A percentile compares a stretch with the other conserved stretches of the same genome.
Conservation (phyloP, 2,329 filamentous ascomycete genomes). For the Pseudogymnoascus sp. region DNA sequence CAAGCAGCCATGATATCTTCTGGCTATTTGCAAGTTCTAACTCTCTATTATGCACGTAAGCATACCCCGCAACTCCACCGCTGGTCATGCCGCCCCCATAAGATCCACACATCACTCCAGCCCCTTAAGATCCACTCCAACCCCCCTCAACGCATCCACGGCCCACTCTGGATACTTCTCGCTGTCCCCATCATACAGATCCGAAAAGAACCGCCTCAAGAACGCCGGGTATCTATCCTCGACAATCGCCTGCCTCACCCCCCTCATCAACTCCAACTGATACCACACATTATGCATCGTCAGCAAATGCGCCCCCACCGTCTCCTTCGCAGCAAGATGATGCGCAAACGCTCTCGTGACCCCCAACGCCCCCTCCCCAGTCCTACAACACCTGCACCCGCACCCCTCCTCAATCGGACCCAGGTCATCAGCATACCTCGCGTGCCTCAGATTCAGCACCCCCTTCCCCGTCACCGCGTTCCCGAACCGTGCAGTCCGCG, state of each 20-base stretch:
- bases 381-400: conserved; percentile 67
- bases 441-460: conserved; percentile 76
- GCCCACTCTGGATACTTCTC: conserved; percentile 74
- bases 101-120: not conserved
- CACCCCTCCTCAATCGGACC: conserved; percentile 76
- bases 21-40: not conserved
- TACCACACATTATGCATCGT: conserved; percentile 97
- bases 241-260: conserved; percentile 68
- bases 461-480: conserved; percentile 81
- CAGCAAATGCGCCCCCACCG: conserved; percentile 73
- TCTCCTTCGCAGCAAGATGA: conserved; percentile 90
- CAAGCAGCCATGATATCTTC: not conserved
- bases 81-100: not conserved
- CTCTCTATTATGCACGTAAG: not conserved
- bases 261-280: conserved; percentile 74
- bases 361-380: conserved; percentile 62
- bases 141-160: conserved; percentile 65
- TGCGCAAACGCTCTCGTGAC: conserved; percentile 86
- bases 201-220: conserved; percentile 68
- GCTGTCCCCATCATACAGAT: conserved; percentile 58
- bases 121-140: conserved; percentile 67
- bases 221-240: conserved; percentile 75
- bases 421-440: conserved; percentile 71
- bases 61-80: not conserved
- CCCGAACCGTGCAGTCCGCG: conserved; percentile 88